Conservation (phyloP, 805 yeast species). For the Candida ulmi region DNA sequence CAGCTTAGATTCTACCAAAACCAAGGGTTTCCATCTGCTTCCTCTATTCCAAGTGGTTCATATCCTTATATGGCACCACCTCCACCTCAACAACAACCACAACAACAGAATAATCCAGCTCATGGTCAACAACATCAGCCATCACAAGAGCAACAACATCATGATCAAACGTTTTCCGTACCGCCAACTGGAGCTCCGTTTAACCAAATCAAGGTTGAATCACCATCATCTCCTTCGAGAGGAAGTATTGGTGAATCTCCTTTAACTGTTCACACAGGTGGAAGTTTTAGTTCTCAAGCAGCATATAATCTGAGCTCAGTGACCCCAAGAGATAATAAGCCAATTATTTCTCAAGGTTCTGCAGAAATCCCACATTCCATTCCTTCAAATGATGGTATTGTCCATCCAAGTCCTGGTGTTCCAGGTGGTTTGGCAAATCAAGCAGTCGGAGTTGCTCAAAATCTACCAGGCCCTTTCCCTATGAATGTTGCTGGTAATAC, state of each 20-base stretch:
- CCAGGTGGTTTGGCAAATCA: background rate
- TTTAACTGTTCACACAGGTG: background rate
- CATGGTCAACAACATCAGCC: background rate
- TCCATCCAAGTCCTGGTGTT: too few species aligned
- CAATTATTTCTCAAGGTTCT: background rate
- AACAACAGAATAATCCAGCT: too few species aligned
- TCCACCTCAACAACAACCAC: too few species aligned
- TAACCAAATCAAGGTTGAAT: background rate
- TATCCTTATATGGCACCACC: background rate
- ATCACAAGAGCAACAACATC: background rate
- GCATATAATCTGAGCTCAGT: background rate
- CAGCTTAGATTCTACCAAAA: slow-evolving; percentile 1
- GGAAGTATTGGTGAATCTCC: background rate
- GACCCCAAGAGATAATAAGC: background rate
- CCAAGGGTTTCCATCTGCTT: background rate
- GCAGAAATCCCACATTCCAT: background rate
- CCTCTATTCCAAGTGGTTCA: background rate
- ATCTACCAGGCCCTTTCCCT: background rate
- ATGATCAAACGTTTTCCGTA: background rate
- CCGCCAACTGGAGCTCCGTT: background rate
- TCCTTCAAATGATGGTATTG: background rate
- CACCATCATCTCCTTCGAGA: background rate
- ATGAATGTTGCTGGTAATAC: background rate
- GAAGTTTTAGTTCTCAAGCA: background rate
- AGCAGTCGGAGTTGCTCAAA: background rate